Conservation (phyloP, 768 basidiomycete species). For the Trametes meyenii region DNA sequence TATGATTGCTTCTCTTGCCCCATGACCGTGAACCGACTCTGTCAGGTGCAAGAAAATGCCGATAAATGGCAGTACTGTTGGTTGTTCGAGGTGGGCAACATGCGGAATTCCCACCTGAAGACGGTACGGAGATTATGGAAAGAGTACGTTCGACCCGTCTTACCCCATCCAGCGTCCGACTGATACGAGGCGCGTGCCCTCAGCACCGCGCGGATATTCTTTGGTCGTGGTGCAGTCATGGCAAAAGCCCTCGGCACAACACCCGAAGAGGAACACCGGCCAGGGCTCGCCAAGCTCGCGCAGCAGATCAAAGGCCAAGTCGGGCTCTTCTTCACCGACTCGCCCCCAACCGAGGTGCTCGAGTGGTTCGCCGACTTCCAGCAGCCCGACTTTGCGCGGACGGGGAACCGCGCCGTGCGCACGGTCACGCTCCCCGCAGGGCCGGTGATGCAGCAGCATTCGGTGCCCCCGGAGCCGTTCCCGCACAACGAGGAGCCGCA, state of each 20-base stretch:
- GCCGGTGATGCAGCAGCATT: conserved; percentile 80
- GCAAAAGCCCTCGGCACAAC: conserved; percentile 92
- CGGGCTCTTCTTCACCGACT: conserved; percentile 90
- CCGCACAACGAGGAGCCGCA: conserved; percentile 98
- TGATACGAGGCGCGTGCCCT: not conserved
- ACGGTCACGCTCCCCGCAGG: conserved; percentile 80
- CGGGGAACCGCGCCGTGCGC: conserved; percentile 77
- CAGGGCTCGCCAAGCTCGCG: conserved; percentile 79
- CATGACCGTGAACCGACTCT: conserved; percentile 1
- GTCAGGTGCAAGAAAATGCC: conserved; percentile 75
- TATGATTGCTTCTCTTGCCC: conserved; percentile 36
- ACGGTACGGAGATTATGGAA: conserved; percentile 94
- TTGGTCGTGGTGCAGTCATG: conserved; percentile 88
- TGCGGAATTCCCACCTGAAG: conserved; percentile 94
- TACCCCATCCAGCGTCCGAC: not conserved
- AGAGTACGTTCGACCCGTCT: conserved; percentile 55
- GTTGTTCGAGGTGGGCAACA: conserved; percentile 93
- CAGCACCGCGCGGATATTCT: conserved; percentile 89
- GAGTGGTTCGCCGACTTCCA: conserved; percentile 95
- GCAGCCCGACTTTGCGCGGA: conserved; percentile 88
- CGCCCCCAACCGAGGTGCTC: conserved; percentile 84
- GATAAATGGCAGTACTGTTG: conserved; percentile 96
- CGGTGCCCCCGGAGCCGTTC: conserved; percentile 85
- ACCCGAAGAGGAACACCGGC: conserved; percentile 81
- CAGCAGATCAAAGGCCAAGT: conserved; percentile 95